phyloP scores from a whole-genome alignment of 495 filamentous ascomycete genomes.

The Aspergillus mulundensis region DNA sequence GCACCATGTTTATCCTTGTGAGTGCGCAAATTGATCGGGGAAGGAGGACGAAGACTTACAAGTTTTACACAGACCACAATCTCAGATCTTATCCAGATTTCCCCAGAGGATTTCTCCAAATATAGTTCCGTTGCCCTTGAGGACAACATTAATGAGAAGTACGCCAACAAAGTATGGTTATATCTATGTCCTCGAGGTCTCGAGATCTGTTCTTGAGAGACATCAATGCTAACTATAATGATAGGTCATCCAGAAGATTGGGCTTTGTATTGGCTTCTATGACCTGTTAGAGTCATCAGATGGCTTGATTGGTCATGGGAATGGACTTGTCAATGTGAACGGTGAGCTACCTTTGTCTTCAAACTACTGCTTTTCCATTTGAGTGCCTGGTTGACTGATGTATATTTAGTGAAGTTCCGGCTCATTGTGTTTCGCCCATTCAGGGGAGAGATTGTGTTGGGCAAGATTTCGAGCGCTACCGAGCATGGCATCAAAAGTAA shows the following conservation, averaged over 20 bases:
- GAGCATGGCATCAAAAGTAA: constrained; percentile 71
- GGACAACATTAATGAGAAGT: constrained; percentile 93
- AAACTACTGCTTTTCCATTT: not conserved
- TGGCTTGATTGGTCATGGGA: constrained; percentile 86
- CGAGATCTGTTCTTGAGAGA: not conserved
- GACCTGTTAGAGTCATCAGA: constrained; percentile 84
- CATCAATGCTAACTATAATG: not conserved
- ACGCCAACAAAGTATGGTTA: constrained; percentile 72
- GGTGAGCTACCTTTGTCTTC: constrained; percentile 43
- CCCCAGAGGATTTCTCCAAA: constrained; percentile 78
- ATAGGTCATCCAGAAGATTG: constrained; percentile 69
- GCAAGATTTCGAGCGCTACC: constrained; percentile 69
- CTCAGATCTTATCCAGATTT: constrained; percentile 86
- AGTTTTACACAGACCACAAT: constrained; percentile 59
- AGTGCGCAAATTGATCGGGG: constrained; percentile 3
- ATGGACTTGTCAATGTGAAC: constrained; percentile 86
- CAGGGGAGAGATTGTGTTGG: constrained; percentile 82
- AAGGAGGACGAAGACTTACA: constrained; percentile 13
- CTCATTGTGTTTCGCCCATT: constrained; percentile 93
- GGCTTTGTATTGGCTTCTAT: constrained; percentile 87
- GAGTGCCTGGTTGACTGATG: not conserved
- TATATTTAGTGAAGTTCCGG: constrained; percentile 72
- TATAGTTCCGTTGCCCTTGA: constrained; percentile 74
- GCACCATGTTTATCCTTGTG: constrained; percentile 55
- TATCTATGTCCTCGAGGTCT: not conserved